Percentiles rank a stretch among this genome's conserved stretches.
phyloP scores from a whole-genome alignment of 2,329 filamentous ascomycete species.

The Simplicillium sp. region DNA sequence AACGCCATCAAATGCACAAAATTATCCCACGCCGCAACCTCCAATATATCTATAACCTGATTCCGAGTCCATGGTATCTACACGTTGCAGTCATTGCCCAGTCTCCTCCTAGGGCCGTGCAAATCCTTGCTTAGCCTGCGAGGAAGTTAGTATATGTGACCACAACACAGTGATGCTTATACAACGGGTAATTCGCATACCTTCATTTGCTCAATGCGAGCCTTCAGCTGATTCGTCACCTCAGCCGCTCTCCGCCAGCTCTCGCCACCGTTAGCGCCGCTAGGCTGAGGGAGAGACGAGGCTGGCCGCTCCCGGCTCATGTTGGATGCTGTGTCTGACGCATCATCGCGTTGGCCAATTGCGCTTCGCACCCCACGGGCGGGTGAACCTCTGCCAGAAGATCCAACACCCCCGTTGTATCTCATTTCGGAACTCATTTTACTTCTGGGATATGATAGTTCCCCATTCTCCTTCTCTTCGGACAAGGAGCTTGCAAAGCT shows the following conservation, averaged over 20 bases:
- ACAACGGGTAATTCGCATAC: conserved; percentile 22
- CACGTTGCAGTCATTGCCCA: neutral
- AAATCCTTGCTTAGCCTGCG: conserved; percentile 19
- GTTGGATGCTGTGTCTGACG: conserved; percentile 17
- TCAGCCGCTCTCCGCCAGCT: conserved; percentile 97
- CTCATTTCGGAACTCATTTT: conserved; percentile 48
- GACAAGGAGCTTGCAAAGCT: conserved; percentile 58
- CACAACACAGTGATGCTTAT: too few relatives aligned
- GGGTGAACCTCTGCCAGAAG: conserved; percentile 50
- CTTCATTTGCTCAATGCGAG: conserved; percentile 98
- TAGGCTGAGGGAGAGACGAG: conserved; percentile 24
- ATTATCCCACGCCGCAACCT: conserved; percentile 1
- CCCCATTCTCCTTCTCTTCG: conserved; percentile 70
- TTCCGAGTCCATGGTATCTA: neutral
- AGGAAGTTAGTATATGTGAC: neutral
- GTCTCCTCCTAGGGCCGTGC: conserved; percentile 13
- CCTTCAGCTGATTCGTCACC: conserved; percentile 94
- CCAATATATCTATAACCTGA: neutral
- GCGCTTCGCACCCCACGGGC: conserved; percentile 42
- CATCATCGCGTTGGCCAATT: conserved; percentile 20
- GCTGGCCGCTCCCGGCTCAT: conserved; percentile 21
- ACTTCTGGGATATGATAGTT: conserved; percentile 33
- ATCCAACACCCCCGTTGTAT: conserved; percentile 37
- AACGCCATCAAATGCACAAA: conserved; percentile 7
- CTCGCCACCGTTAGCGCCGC: conserved; percentile 40